Evolutionary conservation across 345 rosid species (phyloP), one percentile per base, ranked within the genome.

Genomic region (Citrus sp.): DNA sequence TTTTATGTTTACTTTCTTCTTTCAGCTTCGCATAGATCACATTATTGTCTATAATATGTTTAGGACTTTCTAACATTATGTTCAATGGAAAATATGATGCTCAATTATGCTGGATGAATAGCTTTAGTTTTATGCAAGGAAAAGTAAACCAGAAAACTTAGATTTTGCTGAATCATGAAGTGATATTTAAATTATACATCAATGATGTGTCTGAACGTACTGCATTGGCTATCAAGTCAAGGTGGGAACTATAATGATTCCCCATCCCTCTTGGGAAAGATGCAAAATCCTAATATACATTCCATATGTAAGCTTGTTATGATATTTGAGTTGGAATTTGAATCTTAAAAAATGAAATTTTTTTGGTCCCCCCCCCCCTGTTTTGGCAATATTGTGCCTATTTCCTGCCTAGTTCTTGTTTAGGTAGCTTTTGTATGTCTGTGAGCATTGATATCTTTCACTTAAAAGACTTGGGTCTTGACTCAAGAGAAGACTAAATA

Each of bases 1-100:
- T 75, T 81, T 80, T 28, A 13, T 67, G 32, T 62, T 60, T 73
- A 9, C 55, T 59, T 74, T 65, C 67, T 77, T 58, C 40, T 37
- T 6, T 58, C 32, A 1, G 63, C 22, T 51, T 56, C 2, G 12
- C 27, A 24, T 74, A 42, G 73, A 40, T 67, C 10, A 13, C 60
- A 13, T 18, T 59, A 0, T 37, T 60, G 24, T 42, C 46, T 32
- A 32, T 32, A 5, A 54, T 27, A 9, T 51, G 14, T 58, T 6
- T n/a, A 34, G 68, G 18, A 19, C 18, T 67, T 67, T 38, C 59
- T 32, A 37, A 55, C 32, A 28, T 74, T 68, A 54, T 77, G 22
- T 51, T 25, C 24, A 6, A 27, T 54, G 35, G 22, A 34, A 73
- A 77, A 32, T 24, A 38, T 24, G 42, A 14, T 55, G 37, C 3